phyloP scores from a whole-genome alignment of 768 basidiomycete genomes.

The Collybia nuda region DNA sequence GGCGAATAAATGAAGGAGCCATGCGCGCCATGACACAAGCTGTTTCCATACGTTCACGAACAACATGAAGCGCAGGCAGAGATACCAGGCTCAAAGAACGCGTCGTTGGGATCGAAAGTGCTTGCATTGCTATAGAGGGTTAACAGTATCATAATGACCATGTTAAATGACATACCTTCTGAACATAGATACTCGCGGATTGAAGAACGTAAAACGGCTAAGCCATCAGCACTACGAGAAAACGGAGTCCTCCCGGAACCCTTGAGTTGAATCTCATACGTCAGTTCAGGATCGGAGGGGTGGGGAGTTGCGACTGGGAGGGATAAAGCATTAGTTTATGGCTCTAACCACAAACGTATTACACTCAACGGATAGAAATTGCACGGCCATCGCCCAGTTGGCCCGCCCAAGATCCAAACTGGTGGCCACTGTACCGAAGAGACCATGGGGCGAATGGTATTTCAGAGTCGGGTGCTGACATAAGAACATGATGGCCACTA shows the following conservation, averaged over 20 bases:
- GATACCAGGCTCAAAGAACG: slow-evolving; percentile 81
- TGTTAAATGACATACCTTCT: slow-evolving; percentile 57
- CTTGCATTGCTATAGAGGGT: slow-evolving; percentile 43
- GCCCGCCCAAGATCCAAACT: slow-evolving; percentile 89
- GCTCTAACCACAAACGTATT: not conserved
- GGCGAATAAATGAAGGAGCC: slow-evolving; percentile 88
- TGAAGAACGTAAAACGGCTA: slow-evolving; percentile 93
- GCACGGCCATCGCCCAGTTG: slow-evolving; percentile 97
- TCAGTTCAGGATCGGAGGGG: slow-evolving; percentile 49
- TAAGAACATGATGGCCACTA: slow-evolving; percentile 72
- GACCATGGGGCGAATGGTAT: slow-evolving; percentile 76
- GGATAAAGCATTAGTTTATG: slow-evolving; percentile 4
- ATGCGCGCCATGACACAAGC: slow-evolving; percentile 78
- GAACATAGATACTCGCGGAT: slow-evolving; percentile 92
- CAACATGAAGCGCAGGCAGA: slow-evolving; percentile 70
- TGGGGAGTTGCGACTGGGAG: slow-evolving; percentile 88
- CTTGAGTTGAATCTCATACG: slow-evolving; percentile 91
- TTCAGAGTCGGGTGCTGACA: slow-evolving; percentile 30
- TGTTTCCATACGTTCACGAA: slow-evolving; percentile 71
- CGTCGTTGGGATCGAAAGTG: slow-evolving; percentile 85
- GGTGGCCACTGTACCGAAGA: slow-evolving; percentile 88
- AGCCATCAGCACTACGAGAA: slow-evolving; percentile 87
- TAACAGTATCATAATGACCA: not conserved
- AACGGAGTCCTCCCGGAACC: slow-evolving; percentile 95
- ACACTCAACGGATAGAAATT: slow-evolving; percentile 64